phyloP scores from a whole-genome alignment of 179 eudicot species.

The Silene coronaria region DNA sequence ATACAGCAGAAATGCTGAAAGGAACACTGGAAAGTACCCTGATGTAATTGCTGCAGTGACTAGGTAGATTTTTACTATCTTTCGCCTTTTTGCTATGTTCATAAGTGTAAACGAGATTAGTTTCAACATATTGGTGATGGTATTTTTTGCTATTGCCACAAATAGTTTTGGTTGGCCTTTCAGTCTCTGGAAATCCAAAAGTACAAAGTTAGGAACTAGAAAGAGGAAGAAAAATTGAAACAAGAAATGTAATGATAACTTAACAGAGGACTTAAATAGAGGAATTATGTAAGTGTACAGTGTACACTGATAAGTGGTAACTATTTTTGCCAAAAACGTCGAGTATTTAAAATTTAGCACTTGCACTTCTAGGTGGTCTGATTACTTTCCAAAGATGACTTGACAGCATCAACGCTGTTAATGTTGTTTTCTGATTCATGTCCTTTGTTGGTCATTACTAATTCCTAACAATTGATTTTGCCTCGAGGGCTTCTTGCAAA shows the following conservation, averaged over 20 bases:
- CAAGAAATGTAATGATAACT: not conserved
- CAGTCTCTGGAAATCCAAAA: not conserved
- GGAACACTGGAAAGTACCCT: slow-evolving; percentile 89
- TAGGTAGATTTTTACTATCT: slow-evolving; percentile 40
- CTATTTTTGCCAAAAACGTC: not conserved
- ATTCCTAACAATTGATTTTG: not conserved
- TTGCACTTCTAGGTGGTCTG: not conserved
- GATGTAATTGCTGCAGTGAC: slow-evolving; percentile 65
- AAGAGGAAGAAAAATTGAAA: not conserved
- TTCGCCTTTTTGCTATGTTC: not conserved
- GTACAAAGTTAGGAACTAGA: not conserved
- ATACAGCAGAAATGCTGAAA: slow-evolving; percentile 93
- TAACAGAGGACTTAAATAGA: too few species aligned
- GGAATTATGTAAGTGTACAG: not conserved
- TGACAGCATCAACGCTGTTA: not conserved
- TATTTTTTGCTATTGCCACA: not conserved
- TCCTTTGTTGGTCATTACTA: not conserved
- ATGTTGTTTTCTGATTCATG: not conserved
- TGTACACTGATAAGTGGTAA: too few species aligned
- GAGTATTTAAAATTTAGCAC: not conserved
- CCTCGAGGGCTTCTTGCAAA: not conserved
- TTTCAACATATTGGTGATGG: not conserved
- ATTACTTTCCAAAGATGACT: not conserved
- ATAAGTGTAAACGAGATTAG: not conserved
- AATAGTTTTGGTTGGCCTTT: not conserved